Conservation (phyloP, 176 grass and related monocot genomes). For the Oryza punctata region DNA sequence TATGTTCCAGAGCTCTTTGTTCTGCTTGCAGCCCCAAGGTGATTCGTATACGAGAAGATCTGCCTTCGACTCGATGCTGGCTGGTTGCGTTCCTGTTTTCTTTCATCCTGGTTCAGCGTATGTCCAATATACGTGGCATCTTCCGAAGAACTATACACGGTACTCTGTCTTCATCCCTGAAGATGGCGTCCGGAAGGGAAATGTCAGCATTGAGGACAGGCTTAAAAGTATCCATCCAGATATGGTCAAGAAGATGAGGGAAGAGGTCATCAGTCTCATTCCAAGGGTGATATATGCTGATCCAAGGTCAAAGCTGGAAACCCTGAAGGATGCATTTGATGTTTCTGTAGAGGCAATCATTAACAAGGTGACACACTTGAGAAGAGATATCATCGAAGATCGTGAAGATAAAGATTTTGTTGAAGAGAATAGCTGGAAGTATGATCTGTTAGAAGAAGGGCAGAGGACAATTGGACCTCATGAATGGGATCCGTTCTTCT, state of each 20-base stretch:
- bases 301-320: conserved; percentile 88
- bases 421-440: conserved; percentile 97
- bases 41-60: conserved; percentile 95
- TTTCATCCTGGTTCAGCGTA: conserved; percentile 97
- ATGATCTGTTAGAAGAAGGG: conserved; percentile 74
- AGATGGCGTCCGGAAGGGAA: conserved; percentile 56
- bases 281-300: conserved; percentile 90
- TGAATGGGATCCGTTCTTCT: conserved; percentile 97
- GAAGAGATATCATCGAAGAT: conserved; percentile 68
- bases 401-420: conserved; percentile 79
- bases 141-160: conserved; percentile 85
- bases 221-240: conserved; percentile 64
- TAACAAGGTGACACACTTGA: conserved; percentile 76
- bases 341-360: conserved; percentile 79
- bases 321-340: conserved; percentile 88
- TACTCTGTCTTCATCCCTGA: conserved; percentile 97
- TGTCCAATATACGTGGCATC: conserved; percentile 92
- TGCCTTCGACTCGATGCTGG: conserved; percentile 90
- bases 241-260: conserved; percentile 67
- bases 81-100: conserved; percentile 97
- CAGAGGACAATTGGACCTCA: conserved; percentile 66
- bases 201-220: conserved; percentile 71
- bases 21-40: conserved; percentile 95
- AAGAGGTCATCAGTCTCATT: conserved; percentile 92
- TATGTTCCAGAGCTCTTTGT: conserved; percentile 95